phyloP scores from a whole-genome alignment of 139 green algal genomes.

The Chlamydomonas sp. region DNA sequence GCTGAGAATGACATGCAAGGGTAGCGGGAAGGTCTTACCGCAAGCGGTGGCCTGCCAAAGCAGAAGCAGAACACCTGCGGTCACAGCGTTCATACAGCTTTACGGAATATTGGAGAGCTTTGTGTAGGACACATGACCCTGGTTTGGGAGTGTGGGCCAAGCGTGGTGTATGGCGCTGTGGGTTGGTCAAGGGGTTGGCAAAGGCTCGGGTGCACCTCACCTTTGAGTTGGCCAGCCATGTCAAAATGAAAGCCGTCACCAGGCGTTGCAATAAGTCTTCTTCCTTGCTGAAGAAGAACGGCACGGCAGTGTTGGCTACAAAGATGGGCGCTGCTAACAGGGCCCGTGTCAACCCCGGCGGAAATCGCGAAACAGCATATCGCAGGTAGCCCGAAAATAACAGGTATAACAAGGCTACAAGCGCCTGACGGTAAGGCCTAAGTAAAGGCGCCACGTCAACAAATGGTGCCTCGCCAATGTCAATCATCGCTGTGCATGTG shows the following conservation, averaged over 20 bases:
- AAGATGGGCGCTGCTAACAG: not conserved
- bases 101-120: no score
- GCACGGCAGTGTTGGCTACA: not conserved
- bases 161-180: not conserved
- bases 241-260: not conserved
- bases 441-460: no score
- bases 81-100: not conserved
- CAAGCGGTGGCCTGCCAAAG: constrained; percentile 1
- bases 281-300: not conserved
- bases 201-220: not conserved
- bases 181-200: not conserved
- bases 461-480: no score
- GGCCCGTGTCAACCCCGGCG: no score
- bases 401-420: no score
- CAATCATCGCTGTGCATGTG: no score
- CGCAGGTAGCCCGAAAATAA: no score
- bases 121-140: not conserved
- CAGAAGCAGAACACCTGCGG: constrained; percentile 11
- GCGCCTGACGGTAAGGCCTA: no score
- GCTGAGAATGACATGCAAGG: no score
- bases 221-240: not conserved
- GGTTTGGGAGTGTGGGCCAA: not conserved
- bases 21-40: not conserved
- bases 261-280: not conserved
- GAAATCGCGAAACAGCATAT: no score